These are phyloP conservation scores for Aureobasidium leucospermi DNA, from an alignment of 2,329 filamentous ascomycete species.

Conservation along the genomic window DNA sequence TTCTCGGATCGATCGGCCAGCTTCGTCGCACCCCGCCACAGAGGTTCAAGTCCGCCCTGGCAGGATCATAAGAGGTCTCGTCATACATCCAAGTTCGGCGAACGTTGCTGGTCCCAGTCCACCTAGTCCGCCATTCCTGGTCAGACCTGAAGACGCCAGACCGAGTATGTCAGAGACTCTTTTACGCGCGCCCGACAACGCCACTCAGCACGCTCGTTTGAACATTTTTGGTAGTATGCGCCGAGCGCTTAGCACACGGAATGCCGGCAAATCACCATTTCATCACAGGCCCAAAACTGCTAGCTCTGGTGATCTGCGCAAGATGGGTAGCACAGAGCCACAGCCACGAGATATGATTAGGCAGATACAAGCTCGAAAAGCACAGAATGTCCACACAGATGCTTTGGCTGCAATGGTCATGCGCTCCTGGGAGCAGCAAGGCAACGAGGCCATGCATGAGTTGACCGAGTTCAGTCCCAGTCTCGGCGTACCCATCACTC, in stretches of 20 bases:
- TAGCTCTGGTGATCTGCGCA: conserved; percentile 21
- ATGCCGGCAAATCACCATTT: conserved; percentile 15
- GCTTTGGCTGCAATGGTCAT: conserved; percentile 14
- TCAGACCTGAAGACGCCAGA: neutral
- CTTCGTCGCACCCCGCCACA: conserved; percentile 21
- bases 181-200: neutral
- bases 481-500: neutral
- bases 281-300: conserved; percentile 18
- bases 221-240: conserved; percentile 35
- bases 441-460: neutral
- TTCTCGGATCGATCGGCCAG: conserved; percentile 47
- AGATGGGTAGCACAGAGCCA: conserved; percentile 20
- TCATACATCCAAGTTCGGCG: conserved; percentile 74
- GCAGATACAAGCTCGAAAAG: conserved; percentile 13
- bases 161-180: conserved; percentile 2
- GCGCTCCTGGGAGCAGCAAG: conserved; percentile 11
- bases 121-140: conserved; percentile 39
- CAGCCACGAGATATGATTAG: conserved; percentile 16
- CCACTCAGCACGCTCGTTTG: neutral
- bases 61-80: conserved; percentile 77
- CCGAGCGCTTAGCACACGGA: conserved; percentile 60
- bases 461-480: neutral
- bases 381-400: conserved; percentile 6
- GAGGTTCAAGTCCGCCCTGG: conserved; percentile 44
- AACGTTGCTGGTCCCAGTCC: conserved; percentile 55